phyloP scores from a whole-genome alignment of 257 asterid genomes.

The Eucommia ulmoides region DNA sequence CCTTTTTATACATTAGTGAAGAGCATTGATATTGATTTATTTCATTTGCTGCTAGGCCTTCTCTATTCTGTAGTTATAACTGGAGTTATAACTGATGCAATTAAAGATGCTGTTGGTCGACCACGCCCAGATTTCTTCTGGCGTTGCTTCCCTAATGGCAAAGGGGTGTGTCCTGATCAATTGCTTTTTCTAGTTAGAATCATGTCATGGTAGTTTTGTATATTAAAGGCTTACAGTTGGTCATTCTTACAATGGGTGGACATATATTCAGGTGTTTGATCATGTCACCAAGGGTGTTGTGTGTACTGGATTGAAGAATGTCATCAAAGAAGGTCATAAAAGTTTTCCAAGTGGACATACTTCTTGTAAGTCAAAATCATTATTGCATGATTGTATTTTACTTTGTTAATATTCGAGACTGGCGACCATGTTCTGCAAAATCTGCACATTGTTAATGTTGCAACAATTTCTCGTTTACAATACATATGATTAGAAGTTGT shows the following conservation, averaged over 20 bases:
- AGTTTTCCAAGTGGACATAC: constrained; percentile 97
- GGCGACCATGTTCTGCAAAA: no score
- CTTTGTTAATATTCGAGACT: no score
- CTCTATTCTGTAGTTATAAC: constrained; percentile 71
- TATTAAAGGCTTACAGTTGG: no score
- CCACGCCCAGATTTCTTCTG: constrained; percentile 98
- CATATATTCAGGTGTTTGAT: constrained; percentile 61
- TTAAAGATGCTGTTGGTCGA: constrained; percentile 96
- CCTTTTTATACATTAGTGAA: background rate
- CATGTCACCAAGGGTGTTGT: constrained; percentile 60
- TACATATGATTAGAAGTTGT: no score
- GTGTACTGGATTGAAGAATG: constrained; percentile 63
- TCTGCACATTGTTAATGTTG: no score
- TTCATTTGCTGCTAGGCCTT: constrained; percentile 43
- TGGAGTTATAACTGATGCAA: constrained; percentile 80
- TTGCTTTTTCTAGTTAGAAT: no score
- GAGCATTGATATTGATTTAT: constrained; percentile 4
- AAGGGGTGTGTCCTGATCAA: constrained; percentile 39
- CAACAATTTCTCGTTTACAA: no score
- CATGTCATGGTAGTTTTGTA: no score
- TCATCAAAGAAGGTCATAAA: constrained; percentile 89
- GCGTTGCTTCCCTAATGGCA: constrained; percentile 97
- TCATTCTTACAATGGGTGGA: no score
- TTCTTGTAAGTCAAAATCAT: constrained; percentile 49
- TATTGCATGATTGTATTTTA: background rate